A percentile compares a stretch with the other conserved stretches of the same genome.
Conservation (phyloP, 2,329 filamentous ascomycete genomes). For the Raffaelea ambrosiae region DNA sequence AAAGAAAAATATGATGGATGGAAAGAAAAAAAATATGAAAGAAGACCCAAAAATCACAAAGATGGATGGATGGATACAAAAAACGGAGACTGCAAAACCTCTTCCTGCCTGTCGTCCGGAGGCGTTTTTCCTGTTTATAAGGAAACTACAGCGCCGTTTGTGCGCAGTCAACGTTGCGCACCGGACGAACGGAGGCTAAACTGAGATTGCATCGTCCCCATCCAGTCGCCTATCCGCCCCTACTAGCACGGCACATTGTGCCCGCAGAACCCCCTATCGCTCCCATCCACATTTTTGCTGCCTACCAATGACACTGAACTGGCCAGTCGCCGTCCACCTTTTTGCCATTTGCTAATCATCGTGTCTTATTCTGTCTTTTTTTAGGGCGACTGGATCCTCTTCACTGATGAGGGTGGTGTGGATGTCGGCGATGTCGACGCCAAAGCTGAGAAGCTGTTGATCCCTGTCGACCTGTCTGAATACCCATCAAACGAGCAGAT, state of each 20-base stretch:
- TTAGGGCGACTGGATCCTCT: conserved; percentile 98
- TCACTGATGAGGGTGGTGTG: conserved; percentile 99
- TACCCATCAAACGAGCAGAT: conserved; percentile 97
- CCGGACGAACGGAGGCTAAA: conserved; percentile 38
- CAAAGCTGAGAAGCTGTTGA: conserved; percentile 97
- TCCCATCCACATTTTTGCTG: not conserved
- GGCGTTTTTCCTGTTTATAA: not conserved
- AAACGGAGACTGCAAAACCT: not conserved
- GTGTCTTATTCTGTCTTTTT: too few species aligned
- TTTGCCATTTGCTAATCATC: not conserved
- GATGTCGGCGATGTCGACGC: conserved; percentile 98
- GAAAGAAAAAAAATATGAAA: not conserved
- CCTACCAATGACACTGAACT: not conserved
- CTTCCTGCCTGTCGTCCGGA: not conserved
- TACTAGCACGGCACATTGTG: not conserved
- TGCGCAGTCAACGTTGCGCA: not conserved
- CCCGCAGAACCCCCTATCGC: not conserved
- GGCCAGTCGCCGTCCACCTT: too few species aligned
- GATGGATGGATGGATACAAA: not conserved
- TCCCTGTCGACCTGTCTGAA: conserved; percentile 88
- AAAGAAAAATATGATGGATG: not conserved
- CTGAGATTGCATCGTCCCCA: conserved; percentile 19
- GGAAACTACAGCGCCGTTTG: conserved; percentile 1
- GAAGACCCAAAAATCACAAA: not conserved
- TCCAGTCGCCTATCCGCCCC: conserved; percentile 15